Percentiles rank a stretch among this genome's conserved stretches.
phyloP scores from a whole-genome alignment of 768 basidiomycete genomes.

The Lyophyllum shimeji region DNA sequence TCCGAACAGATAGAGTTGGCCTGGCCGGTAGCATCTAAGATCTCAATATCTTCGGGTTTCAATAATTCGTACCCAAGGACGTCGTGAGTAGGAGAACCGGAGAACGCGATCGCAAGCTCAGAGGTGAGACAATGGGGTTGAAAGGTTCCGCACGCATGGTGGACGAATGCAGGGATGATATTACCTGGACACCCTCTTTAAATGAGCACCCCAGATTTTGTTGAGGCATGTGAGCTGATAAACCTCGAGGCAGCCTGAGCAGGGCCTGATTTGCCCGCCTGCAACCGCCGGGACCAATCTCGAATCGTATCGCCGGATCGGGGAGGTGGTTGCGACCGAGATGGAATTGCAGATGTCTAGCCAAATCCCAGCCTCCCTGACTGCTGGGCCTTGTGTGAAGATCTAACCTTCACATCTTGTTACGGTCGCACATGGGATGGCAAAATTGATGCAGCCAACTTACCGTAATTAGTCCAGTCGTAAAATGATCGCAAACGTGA shows the following conservation, averaged over 20 bases:
- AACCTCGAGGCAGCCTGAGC: conserved; percentile 27
- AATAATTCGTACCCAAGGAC: not conserved
- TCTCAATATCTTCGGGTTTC: not conserved
- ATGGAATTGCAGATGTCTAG: conserved; percentile 1
- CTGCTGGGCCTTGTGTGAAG: conserved; percentile 14
- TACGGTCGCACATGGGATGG: conserved; percentile 16
- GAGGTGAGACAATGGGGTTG: not conserved
- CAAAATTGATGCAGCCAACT: conserved; percentile 25
- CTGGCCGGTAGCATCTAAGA: not conserved
- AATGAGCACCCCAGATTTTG: conserved; percentile 35
- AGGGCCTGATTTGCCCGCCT: conserved; percentile 26
- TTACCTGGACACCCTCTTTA: conserved; percentile 16
- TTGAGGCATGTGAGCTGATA: conserved; percentile 18
- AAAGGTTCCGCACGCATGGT: conserved; percentile 13
- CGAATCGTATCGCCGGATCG: conserved; percentile 22
- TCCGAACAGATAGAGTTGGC: not conserved
- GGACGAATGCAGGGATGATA: conserved; percentile 24
- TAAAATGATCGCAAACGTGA: conserved; percentile 28
- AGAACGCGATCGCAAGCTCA: not conserved
- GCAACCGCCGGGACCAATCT: conserved; percentile 29
- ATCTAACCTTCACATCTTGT: conserved; percentile 19
- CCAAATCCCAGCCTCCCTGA: conserved; percentile 9
- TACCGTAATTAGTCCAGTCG: conserved; percentile 22
- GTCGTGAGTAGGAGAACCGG: conserved; percentile 1
- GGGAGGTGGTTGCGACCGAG: conserved; percentile 8